Conservation (phyloP, 768 basidiomycete species). For the Tricholoma saponaceum region DNA sequence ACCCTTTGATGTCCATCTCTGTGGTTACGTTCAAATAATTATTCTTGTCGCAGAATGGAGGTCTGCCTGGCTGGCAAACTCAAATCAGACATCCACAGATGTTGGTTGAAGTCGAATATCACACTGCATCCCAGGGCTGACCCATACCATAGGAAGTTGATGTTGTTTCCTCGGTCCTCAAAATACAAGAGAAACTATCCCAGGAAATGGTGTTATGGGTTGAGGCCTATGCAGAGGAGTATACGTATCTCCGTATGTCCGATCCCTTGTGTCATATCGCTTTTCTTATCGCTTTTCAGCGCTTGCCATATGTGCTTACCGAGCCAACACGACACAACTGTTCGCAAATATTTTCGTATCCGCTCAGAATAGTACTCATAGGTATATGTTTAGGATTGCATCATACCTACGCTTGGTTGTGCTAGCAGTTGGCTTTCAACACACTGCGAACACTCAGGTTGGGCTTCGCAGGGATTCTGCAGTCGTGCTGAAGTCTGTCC, state of each 20-base stretch:
- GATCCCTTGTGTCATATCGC: background rate
- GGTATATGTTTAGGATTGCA: conserved; percentile 33
- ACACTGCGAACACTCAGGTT: conserved; percentile 34
- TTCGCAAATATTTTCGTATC: conserved; percentile 13
- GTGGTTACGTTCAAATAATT: conserved; percentile 50
- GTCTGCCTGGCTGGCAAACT: conserved; percentile 6
- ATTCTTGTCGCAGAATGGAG: conserved; percentile 47
- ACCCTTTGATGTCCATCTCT: conserved; percentile 44
- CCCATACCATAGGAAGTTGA: conserved; percentile 26
- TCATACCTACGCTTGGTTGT: conserved; percentile 56
- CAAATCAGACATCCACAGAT: conserved; percentile 3
- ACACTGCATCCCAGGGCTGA: background rate
- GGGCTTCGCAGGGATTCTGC: conserved; percentile 37
- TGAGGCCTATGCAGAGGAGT: conserved; percentile 35
- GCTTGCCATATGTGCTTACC: conserved; percentile 38
- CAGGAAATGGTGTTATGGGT: conserved; percentile 37
- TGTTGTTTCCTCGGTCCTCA: conserved; percentile 28
- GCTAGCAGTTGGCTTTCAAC: conserved; percentile 51
- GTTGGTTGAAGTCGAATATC: background rate
- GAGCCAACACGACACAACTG: conserved; percentile 42
- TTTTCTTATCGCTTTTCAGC: conserved; percentile 22
- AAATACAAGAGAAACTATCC: conserved; percentile 33
- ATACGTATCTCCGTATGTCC: conserved; percentile 29
- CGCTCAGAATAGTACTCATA: conserved; percentile 2
- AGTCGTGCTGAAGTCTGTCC: conserved; percentile 43